Conservation (phyloP, 768 basidiomycete species). For the Galerina sulciceps region DNA sequence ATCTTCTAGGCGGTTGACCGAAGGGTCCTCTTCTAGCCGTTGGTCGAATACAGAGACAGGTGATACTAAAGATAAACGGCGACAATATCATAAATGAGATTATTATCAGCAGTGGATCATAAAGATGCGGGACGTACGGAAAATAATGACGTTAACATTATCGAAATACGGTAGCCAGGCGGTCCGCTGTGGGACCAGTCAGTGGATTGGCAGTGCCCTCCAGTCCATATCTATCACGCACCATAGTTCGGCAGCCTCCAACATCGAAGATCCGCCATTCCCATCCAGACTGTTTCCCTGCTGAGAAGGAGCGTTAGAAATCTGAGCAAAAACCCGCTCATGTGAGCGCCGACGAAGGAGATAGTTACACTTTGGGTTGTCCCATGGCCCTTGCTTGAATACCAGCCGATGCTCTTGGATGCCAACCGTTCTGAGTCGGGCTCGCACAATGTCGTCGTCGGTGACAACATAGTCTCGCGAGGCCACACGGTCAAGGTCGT, state of each 20-base stretch:
- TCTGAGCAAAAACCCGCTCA: neutral
- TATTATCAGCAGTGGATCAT: neutral
- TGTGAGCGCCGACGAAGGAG: neutral
- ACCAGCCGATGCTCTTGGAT: conserved; percentile 67
- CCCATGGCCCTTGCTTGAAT: conserved; percentile 48
- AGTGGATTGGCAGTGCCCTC: conserved; percentile 2
- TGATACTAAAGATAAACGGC: conserved; percentile 44
- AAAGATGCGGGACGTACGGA: conserved; percentile 41
- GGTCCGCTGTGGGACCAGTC: conserved; percentile 51
- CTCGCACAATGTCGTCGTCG: conserved; percentile 75
- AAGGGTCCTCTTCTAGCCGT: conserved; percentile 67
- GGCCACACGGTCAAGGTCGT: conserved; percentile 70
- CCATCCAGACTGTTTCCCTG: conserved; percentile 41
- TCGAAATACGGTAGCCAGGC: conserved; percentile 86
- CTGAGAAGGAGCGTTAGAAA: conserved; percentile 4
- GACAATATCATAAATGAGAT: neutral
- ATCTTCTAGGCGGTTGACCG: conserved; percentile 76
- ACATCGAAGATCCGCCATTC: conserved; percentile 82
- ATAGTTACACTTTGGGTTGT: conserved; percentile 34
- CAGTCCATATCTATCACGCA: conserved; percentile 31
- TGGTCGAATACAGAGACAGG: conserved; percentile 85
- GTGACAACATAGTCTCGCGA: conserved; percentile 62
- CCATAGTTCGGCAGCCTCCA: conserved; percentile 72
- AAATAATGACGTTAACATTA: conserved; percentile 78
- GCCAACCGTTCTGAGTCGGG: conserved; percentile 70